Evolutionary conservation across 2,329 filamentous ascomycete species (phyloP), one percentile per base, ranked within the genome.

Genomic region (Westerdykella ornata): DNA sequence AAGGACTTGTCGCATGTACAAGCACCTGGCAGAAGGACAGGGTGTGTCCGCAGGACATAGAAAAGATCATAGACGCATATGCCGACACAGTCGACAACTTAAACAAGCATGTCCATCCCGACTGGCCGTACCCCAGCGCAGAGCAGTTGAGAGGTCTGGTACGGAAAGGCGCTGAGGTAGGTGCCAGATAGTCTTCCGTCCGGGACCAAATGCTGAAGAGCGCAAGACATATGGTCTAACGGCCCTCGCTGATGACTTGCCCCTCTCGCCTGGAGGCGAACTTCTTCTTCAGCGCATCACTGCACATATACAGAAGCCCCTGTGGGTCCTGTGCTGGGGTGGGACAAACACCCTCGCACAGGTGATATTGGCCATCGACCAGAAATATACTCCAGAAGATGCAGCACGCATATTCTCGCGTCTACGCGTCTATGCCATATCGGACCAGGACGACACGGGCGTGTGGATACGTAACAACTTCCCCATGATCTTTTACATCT

Each of bases 401-500:
- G 55, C 60, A 4, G 52, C 52, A 18, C 58, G 60, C 11, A 50
- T 65, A 1, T 47, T 61, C 14, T 63, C 60, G 1, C 55, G 60
- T 9, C 32, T 66, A 2, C 56, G 62, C 2, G 55, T 66, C 3
- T 66, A 66, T 20, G 62, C 76, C 28, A 78, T 80, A 41, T 78
- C 74, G 5, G 77, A 80, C 47, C 77, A 80, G 48, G 77, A 80
- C 45, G 72, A 81, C 45, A 72, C 73, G 0, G 76, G 75, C 0
- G 59, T 69, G 0, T 80, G 76, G 76, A 73, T 81, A 28, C 71
- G 77, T 13, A 59, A 65, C 35, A 69, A 67, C 2, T 80, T 72
- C 44, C 75, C 77, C 0, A 69, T 75, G 18, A 53, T 80, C 5
- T 73, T 76, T 48, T 80, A 77, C 56, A 77, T 81, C 40, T 65